These are phyloP conservation scores for Septoria linicola DNA, from an alignment of 2,329 filamentous ascomycete genomes.

Conservation along the genomic window DNA sequence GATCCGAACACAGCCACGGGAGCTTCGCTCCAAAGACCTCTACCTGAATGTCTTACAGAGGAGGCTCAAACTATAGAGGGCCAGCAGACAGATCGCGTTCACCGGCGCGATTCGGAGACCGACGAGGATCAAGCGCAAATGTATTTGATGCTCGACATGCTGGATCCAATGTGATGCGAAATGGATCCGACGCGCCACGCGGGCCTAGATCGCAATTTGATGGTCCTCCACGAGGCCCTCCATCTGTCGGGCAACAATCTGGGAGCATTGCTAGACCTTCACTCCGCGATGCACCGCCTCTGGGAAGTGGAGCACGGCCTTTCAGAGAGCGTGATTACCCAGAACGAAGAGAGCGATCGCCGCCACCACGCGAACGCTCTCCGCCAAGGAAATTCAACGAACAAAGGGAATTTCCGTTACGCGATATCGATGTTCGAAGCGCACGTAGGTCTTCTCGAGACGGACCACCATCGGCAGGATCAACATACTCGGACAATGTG, in stretches of 20 bases:
- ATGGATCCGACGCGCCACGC: conserved; percentile 64
- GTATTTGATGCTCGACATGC: conserved; percentile 33
- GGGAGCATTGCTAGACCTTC: conserved; percentile 43
- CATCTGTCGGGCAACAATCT: conserved; percentile 57
- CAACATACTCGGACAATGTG: conserved; percentile 66
- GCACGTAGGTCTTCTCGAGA: conserved; percentile 69
- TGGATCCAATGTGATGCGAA: conserved; percentile 27
- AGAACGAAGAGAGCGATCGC: conserved; percentile 58
- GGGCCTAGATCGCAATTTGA: conserved; percentile 79
- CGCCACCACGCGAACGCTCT: conserved; percentile 63
- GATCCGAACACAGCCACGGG: conserved; percentile 4
- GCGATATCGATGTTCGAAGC: conserved; percentile 66
- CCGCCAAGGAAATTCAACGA: conserved; percentile 60
- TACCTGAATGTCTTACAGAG: conserved; percentile 27
- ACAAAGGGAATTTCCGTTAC: conserved; percentile 60
- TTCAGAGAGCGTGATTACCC: conserved; percentile 52
- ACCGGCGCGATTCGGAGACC: conserved; percentile 67
- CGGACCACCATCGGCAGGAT: conserved; percentile 69
- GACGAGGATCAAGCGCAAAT: conserved; percentile 62
- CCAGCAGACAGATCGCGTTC: conserved; percentile 66
- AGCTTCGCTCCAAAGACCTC: conserved; percentile 4
- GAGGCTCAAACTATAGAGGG: conserved; percentile 26
- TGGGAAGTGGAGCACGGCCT: conserved; percentile 58
- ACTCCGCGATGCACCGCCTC: conserved; percentile 56
- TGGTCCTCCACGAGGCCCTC: conserved; percentile 44